Base-by-base conservation (phyloP, 805 yeast species). In the Lachancea lanzarotensis region DNA sequence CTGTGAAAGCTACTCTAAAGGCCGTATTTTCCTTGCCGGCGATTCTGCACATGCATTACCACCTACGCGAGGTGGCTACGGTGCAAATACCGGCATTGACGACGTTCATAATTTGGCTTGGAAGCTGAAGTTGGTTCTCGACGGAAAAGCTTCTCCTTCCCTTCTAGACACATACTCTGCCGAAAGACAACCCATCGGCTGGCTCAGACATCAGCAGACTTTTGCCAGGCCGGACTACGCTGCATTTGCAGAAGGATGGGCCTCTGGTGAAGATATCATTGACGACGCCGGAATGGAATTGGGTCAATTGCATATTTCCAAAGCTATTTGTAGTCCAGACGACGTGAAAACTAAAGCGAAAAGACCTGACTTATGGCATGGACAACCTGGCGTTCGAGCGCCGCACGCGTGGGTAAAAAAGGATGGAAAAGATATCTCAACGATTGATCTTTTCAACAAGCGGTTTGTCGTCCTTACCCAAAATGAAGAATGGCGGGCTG, bases 61-160 rank as follows among this genome's bases (percentile, higher is more conserved):
- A 9, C 38, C 38, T 19, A 35, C 38, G 26, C 38, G 38, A 5
- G 38, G 38, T 12, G 38, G 38, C 10, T 35, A 35, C 27, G 38
- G 38, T 12, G 38, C 38, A 6, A 35, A 35, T 15, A 35, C 38
- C 27, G 38, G 38, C 19, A 35, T 35, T 20, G 38, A 35, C 27
- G 38, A 35, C 38, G 38, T 35, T 25, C 38, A 35, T 19, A 35
- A 35, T 15, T 15, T 35, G 38, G 38, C 38, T n/a, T 35, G 38
- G 38, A 35, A 35, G 27, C 38, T 35, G 12, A 35, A 35, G 29
- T 15, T 35, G 17, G 38, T 35, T 7, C 15, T 35, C 16, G 15
- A 18, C 3, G 15, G 27, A 15, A 35, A 35, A 17, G 38, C 38
- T 17, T 35, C 38, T 15, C 13, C 3, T 17, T 35, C 38, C 26